Conservation (phyloP, 768 basidiomycete species). For the Termitomyces sp. region DNA sequence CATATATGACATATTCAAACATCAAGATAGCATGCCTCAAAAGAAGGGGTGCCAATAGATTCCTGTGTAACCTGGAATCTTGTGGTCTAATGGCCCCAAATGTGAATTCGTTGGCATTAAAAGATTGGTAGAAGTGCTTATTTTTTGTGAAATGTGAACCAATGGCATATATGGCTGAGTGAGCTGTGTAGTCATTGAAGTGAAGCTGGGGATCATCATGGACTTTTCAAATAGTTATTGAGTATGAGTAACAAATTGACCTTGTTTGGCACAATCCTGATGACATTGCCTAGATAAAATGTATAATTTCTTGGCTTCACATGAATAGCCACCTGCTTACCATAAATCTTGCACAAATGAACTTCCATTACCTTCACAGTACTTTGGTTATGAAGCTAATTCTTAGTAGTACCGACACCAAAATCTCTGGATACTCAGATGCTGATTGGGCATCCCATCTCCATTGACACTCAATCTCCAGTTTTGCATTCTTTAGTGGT, state of each 20-base stretch:
- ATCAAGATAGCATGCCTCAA: slow-evolving; percentile 32
- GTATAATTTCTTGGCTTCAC: not conserved
- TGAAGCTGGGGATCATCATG: slow-evolving; percentile 26
- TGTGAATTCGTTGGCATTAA: slow-evolving; percentile 29
- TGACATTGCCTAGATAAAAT: slow-evolving; percentile 26
- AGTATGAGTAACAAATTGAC: slow-evolving; percentile 12
- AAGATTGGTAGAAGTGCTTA: slow-evolving; percentile 30
- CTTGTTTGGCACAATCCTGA: slow-evolving; percentile 37
- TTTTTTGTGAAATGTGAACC: slow-evolving; percentile 36
- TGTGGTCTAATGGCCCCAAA: slow-evolving; percentile 32
- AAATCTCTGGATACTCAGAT: too few relatives aligned
- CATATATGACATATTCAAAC: slow-evolving; percentile 30
- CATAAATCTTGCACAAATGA: slow-evolving; percentile 28
- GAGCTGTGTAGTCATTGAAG: slow-evolving; percentile 30
- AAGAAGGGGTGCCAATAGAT: slow-evolving; percentile 31
- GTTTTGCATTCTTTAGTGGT: too few relatives aligned
- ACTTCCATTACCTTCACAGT: too few relatives aligned
- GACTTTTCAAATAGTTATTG: not conserved
- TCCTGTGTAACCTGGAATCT: slow-evolving; percentile 27
- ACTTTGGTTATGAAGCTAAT: too few relatives aligned
- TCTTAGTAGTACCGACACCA: too few relatives aligned
- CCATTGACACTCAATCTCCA: too few relatives aligned
- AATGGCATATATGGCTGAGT: slow-evolving; percentile 30
- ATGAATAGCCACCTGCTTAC: slow-evolving; percentile 14
- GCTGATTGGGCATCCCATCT: too few relatives aligned